Percentiles rank a stretch among this genome's conserved stretches.
Evolutionary conservation across 2,329 filamentous ascomycete genomes (phyloP).

Genomic region (Diaporthe amygdali): DNA sequence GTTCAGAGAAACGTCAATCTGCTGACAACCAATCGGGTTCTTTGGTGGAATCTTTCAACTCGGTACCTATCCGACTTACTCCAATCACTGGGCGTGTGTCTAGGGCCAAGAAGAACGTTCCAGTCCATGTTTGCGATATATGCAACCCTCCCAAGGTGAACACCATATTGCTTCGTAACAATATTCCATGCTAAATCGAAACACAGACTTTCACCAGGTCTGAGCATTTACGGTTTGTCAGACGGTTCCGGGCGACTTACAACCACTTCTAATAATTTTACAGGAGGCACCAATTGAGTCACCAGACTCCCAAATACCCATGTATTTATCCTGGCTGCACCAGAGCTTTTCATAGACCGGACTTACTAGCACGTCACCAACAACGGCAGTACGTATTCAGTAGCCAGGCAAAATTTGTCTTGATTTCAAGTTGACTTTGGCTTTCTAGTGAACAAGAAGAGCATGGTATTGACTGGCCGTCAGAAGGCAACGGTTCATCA

Average conservation of each 20-base stretch:
- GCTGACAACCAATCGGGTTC: not conserved
- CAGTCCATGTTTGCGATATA: constrained; percentile 58
- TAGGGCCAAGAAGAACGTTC: constrained; percentile 62
- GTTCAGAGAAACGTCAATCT: not conserved
- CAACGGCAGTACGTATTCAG: constrained; percentile 51
- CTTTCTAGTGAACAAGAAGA: too few species aligned
- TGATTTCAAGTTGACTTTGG: too few species aligned
- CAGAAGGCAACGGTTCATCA: too few species aligned
- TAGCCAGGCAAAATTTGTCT: not conserved
- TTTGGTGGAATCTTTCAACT: constrained; percentile 11
- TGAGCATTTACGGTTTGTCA: constrained; percentile 62
- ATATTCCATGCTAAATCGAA: not conserved
- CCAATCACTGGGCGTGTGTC: constrained; percentile 62
- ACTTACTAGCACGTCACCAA: constrained; percentile 62
- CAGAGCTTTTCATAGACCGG: constrained; percentile 61
- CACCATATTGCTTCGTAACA: not conserved
- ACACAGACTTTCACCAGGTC: constrained; percentile 65
- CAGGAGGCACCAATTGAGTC: constrained; percentile 66
- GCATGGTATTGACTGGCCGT: too few species aligned
- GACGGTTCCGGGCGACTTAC: constrained; percentile 9
- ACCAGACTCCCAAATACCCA: constrained; percentile 56
- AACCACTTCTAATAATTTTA: constrained; percentile 30
- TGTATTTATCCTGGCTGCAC: constrained; percentile 61
- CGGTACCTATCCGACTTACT: constrained; percentile 55
- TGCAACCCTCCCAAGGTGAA: constrained; percentile 57